Evolutionary conservation across 768 basidiomycete species (phyloP), one percentile per base, ranked within the genome.

Genomic region (Lyophyllum shimeji): DNA sequence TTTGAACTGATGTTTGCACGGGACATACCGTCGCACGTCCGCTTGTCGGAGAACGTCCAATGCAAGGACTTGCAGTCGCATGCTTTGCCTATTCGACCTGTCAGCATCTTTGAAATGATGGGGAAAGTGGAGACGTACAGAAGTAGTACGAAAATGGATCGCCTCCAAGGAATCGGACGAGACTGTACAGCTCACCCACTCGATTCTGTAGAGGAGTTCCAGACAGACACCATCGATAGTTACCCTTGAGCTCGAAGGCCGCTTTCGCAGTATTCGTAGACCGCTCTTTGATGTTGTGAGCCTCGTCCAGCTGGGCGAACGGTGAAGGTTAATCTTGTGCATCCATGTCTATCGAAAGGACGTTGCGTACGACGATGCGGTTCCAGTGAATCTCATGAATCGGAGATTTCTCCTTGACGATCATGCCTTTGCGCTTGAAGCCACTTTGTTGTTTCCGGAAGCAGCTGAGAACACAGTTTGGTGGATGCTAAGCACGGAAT

Each of bases 241-340:
- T 82, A 52, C 88, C 83, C 60, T 87, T 71, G 11, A 99, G 77
- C 53, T 94, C 90, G 68, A 99, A 99, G 0, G 93, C 83, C n/a
- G 95, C 95, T 71, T 96, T 98, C 1, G 96, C 95, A 0, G 96
- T 98, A 67, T 96, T 98, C 1, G 93, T 95, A 3, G 85, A 74
- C 3, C 96, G 85, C 67, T 98, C 96, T 66, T 98, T 98, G 76
- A 98, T 98, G 68, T 95, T 98, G 71, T 98, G 96, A 5, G 95
- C 96, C 75, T 97, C 95, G 62, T 98, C 95, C 43, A 97, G 82
- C 89, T 92, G 57, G 2, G 18, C 13, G n/a, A 40, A 20, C 23
- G 46, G 21, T 15, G 40, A n/a, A 47, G 44, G 27, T 42, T 12
- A 46, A 27, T 6, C 17, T 29, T n/a, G 25, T 2, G 27, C 15